A percentile compares a stretch with the other conserved stretches of the same genome.
These are phyloP conservation scores for Krasilnikovozyma curviuscula DNA, from an alignment of 768 basidiomycete species.

Conservation along the genomic window DNA sequence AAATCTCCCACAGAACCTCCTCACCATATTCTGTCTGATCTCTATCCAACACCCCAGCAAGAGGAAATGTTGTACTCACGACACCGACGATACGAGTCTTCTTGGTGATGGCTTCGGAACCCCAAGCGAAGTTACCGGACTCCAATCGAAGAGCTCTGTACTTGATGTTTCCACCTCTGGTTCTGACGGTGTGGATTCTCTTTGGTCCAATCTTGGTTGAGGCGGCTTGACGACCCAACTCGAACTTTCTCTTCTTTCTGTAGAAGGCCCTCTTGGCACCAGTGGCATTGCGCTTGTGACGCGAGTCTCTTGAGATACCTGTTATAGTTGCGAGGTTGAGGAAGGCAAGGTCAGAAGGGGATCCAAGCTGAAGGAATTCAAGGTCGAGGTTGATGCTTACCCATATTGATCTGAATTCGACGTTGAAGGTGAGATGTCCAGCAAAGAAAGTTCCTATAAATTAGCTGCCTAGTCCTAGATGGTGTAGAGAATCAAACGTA, in stretches of 20 bases:
- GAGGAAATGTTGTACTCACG: conserved; percentile 35
- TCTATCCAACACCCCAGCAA: too few relatives aligned
- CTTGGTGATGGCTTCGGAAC: conserved; percentile 73
- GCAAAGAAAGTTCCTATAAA: too few relatives aligned
- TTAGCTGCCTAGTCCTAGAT: too few relatives aligned
- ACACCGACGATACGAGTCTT: conserved; percentile 95
- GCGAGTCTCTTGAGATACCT: conserved; percentile 91
- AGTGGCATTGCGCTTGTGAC: conserved; percentile 89
- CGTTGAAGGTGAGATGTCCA: too few relatives aligned
- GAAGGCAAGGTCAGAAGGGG: not conserved
- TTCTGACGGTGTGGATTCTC: conserved; percentile 85
- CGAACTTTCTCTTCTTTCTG: conserved; percentile 99
- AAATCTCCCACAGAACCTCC: too few relatives aligned
- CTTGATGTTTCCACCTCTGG: conserved; percentile 88
- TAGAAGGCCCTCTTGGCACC: conserved; percentile 70
- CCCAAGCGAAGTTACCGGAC: conserved; percentile 97
- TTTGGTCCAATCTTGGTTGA: conserved; percentile 92
- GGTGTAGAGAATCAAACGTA: too few relatives aligned
- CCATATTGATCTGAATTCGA: too few relatives aligned
- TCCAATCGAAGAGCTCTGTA: conserved; percentile 92
- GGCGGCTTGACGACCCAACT: conserved; percentile 92
- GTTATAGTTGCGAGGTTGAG: conserved; percentile 6
- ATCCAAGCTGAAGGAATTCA: too few relatives aligned
- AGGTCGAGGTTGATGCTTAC: too few relatives aligned
- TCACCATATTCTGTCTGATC: too few relatives aligned